Conservation (phyloP, 2,329 filamentous ascomycete species). For the Aspergillus uvarum region DNA sequence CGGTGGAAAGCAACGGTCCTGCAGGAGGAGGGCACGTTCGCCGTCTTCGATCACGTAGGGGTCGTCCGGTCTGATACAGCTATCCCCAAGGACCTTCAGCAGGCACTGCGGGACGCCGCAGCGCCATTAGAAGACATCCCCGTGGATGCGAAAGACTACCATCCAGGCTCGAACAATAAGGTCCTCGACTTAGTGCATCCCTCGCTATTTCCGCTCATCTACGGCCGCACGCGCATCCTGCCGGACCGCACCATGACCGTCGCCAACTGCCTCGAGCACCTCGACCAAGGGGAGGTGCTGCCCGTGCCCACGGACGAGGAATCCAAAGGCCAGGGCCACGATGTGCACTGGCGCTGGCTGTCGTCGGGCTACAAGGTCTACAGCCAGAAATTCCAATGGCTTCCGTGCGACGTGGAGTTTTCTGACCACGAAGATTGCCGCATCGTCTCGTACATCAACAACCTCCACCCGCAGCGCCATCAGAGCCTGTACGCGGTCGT, state of each 20-base stretch:
- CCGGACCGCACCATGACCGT: slow-evolving; percentile 18
- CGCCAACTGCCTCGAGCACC: slow-evolving; percentile 22
- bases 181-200: slow-evolving; percentile 67
- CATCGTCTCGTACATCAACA: slow-evolving; percentile 47
- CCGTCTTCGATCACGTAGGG: slow-evolving; percentile 40
- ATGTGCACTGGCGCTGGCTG: background rate
- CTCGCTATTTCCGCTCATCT: slow-evolving; percentile 47
- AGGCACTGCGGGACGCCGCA: slow-evolving; percentile 50
- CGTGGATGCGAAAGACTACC: slow-evolving; percentile 59
- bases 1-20: slow-evolving; percentile 49
- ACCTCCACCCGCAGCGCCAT: slow-evolving; percentile 40
- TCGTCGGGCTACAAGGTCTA: background rate
- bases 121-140: slow-evolving; percentile 49
- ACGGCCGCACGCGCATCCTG: slow-evolving; percentile 27
- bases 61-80: slow-evolving; percentile 57
- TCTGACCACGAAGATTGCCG: slow-evolving; percentile 17
- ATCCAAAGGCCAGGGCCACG: background rate
- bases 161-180: slow-evolving; percentile 57
- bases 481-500: slow-evolving; percentile 35
- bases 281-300: slow-evolving; percentile 15
- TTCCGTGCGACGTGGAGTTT: slow-evolving; percentile 41
- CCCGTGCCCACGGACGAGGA: background rate
- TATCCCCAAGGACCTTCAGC: slow-evolving; percentile 42
- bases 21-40: slow-evolving; percentile 31
- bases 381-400: slow-evolving; percentile 48